Conservation (phyloP, 2,329 filamentous ascomycete species). For the Talaromyces sp. region DNA sequence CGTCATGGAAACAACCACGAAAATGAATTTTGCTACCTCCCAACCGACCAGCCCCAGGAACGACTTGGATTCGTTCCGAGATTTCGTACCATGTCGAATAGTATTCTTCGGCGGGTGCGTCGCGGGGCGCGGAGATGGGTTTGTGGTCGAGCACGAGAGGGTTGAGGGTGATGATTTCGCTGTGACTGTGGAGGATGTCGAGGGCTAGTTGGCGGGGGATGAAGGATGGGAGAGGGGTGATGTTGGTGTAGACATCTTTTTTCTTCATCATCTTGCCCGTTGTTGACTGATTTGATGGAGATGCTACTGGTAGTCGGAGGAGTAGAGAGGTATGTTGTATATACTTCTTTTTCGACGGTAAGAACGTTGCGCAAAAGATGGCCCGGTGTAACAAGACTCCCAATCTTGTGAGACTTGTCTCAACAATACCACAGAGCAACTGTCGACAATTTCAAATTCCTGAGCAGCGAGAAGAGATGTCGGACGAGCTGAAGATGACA, state of each 20-base stretch:
- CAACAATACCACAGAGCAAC: background rate
- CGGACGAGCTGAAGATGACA: background rate
- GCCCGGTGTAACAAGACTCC: background rate
- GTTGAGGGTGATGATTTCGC: slow-evolving; percentile 81
- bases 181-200: slow-evolving; percentile 70
- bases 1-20: slow-evolving; percentile 74
- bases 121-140: slow-evolving; percentile 62
- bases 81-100: slow-evolving; percentile 71
- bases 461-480: background rate
- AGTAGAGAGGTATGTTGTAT: background rate
- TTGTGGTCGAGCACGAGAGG: slow-evolving; percentile 71
- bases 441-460: background rate
- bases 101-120: slow-evolving; percentile 66
- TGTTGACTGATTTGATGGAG: background rate
- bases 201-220: slow-evolving; percentile 67
- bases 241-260: slow-evolving; percentile 68
- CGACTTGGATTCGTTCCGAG: slow-evolving; percentile 70
- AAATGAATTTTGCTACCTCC: slow-evolving; percentile 67
- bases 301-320: too few species aligned
- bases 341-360: background rate
- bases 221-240: slow-evolving; percentile 68
- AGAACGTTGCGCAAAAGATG: background rate
- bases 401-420: background rate
- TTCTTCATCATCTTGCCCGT: slow-evolving; percentile 58
- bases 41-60: slow-evolving; percentile 58